These are phyloP conservation scores for Triangularia verruculosa DNA, from an alignment of 2,329 filamentous ascomycete genomes.

Conservation along the genomic window DNA sequence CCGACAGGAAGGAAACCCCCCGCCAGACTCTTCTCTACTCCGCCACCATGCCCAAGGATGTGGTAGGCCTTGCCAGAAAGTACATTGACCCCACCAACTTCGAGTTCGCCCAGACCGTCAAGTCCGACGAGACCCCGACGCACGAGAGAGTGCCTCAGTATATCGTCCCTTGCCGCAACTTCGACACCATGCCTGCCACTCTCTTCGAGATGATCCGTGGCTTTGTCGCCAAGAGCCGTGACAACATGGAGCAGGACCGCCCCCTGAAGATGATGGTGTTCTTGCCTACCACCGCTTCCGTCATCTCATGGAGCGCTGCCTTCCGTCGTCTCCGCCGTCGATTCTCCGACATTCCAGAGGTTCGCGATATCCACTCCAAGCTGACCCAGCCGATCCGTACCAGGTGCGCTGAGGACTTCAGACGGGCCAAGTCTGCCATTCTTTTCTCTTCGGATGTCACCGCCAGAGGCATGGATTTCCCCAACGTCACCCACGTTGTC, in stretches of 20 bases:
- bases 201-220: conserved; percentile 72
- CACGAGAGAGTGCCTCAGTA: conserved; percentile 83
- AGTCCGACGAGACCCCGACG: conserved; percentile 76
- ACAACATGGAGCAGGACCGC: conserved; percentile 36
- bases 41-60: conserved; percentile 82
- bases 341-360: conserved; percentile 40
- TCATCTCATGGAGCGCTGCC: conserved; percentile 60
- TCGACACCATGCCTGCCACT: conserved; percentile 73
- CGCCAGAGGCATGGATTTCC: conserved; percentile 80
- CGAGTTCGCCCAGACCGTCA: conserved; percentile 86
- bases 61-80: conserved; percentile 72
- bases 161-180: conserved; percentile 62
- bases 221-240: conserved; percentile 45
- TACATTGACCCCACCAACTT: conserved; percentile 79
- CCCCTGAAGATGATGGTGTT: conserved; percentile 98
- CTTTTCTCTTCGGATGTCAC: conserved; percentile 78
- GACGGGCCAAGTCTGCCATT: conserved; percentile 57
- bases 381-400: conserved; percentile 70
- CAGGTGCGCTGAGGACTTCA: conserved; percentile 68
- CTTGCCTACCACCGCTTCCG: conserved; percentile 74
- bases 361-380: conserved; percentile 72
- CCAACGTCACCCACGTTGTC: conserved; percentile 74
- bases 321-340: conserved; percentile 48
- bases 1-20: conserved; percentile 58
- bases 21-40: conserved; percentile 95